Conservation (phyloP, 208 protist species). For the Trypanosomatidae sp. region DNA sequence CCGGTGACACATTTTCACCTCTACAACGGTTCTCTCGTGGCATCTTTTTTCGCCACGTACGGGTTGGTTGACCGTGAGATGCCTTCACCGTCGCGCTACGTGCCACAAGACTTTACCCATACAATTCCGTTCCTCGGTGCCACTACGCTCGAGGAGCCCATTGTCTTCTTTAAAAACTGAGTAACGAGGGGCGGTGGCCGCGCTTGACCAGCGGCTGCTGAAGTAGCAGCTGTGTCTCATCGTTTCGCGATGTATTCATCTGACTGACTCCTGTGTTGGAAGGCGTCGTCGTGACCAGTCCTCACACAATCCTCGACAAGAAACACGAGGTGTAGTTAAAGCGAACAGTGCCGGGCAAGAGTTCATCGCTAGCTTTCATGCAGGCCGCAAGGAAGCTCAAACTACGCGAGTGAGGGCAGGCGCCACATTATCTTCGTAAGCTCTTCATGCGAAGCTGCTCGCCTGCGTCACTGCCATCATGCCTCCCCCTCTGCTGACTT, state of each 20-base stretch:
- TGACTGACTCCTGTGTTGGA: not conserved
- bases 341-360: too few relatives aligned
- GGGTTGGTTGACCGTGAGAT: conserved; percentile 67
- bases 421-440: too few relatives aligned
- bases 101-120: conserved; percentile 85
- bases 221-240: not conserved
- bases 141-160: conserved; percentile 64
- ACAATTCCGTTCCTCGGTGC: conserved; percentile 73
- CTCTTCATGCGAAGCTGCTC: not conserved
- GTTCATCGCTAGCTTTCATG: not conserved
- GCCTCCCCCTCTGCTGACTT: not conserved
- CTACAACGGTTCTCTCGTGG: conserved; percentile 84
- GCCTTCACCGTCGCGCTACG: conserved; percentile 76
- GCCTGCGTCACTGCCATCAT: not conserved
- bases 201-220: not conserved
- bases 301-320: conserved; percentile 8
- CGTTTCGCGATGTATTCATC: not conserved
- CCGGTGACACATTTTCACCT: conserved; percentile 46
- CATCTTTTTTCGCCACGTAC: conserved; percentile 77
- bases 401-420: not conserved
- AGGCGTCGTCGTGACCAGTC: not conserved
- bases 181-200: not conserved
- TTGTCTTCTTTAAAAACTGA: conserved; percentile 85
- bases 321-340: conserved; percentile 1
- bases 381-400: not conserved